phyloP scores from a whole-genome alignment of 1,284 basidiomycete genomes.

The Ustilago esculenta region DNA sequence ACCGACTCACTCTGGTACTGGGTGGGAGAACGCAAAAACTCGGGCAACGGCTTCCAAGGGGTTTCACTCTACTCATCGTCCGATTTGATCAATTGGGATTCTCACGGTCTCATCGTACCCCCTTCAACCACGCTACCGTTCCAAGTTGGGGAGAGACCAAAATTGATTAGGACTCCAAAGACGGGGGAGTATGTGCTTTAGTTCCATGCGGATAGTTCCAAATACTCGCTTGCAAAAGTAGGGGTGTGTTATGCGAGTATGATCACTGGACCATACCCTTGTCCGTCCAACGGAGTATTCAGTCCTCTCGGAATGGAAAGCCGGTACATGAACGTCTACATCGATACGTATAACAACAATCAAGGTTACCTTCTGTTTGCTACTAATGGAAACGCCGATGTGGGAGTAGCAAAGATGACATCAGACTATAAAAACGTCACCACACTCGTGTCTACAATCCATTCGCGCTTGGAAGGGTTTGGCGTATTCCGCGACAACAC shows the following conservation, averaged over 20 bases:
- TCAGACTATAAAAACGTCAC: slow-evolving; percentile 21
- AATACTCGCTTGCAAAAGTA: slow-evolving; percentile 27
- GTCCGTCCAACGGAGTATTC: slow-evolving; percentile 14
- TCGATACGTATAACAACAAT: slow-evolving; percentile 10
- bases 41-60: slow-evolving; percentile 22
- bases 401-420: slow-evolving; percentile 15
- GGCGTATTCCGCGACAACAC: slow-evolving; percentile 18
- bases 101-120: slow-evolving; percentile 19
- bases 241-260: slow-evolving; percentile 11
- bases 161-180: slow-evolving; percentile 15
- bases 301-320: slow-evolving; percentile 24
- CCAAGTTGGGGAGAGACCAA: slow-evolving; percentile 30
- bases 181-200: slow-evolving; percentile 30
- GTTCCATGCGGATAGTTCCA: slow-evolving; percentile 32
- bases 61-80: slow-evolving; percentile 30
- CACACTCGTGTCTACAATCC: slow-evolving; percentile 1
- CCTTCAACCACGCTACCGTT: slow-evolving; percentile 19
- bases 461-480: slow-evolving; percentile 20
- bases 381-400: slow-evolving; percentile 20
- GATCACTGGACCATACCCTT: slow-evolving; percentile 19
- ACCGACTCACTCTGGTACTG: slow-evolving; percentile 19
- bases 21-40: slow-evolving; percentile 27
- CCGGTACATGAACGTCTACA: slow-evolving; percentile 34
- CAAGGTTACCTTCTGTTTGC: slow-evolving; percentile 27
- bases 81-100: slow-evolving; percentile 30